Conservation (phyloP, 306 rosid species). For the Cyamopsis tetragonoloba region DNA sequence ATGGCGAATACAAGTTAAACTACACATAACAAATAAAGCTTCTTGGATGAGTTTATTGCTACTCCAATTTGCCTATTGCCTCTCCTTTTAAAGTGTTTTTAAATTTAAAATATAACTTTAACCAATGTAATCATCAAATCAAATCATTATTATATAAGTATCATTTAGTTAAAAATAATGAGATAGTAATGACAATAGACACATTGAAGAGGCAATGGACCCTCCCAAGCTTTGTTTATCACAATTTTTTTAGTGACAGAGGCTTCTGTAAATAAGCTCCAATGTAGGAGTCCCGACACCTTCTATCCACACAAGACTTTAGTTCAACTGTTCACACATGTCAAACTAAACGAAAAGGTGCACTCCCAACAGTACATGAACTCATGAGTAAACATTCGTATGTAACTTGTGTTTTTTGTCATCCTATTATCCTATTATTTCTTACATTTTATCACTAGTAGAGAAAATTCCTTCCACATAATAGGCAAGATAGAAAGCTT, state of each 20-base stretch:
- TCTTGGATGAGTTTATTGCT: too few relatives aligned
- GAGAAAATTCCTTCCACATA: neutral
- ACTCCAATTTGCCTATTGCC: too few relatives aligned
- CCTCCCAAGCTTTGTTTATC: too few relatives aligned
- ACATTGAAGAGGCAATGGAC: too few relatives aligned
- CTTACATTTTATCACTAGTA: neutral
- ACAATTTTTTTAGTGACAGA: neutral
- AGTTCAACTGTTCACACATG: neutral
- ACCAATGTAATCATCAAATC: too few relatives aligned
- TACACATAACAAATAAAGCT: neutral
- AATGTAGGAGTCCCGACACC: neutral
- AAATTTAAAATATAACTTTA: too few relatives aligned
- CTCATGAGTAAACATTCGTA: neutral
- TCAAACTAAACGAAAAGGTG: neutral
- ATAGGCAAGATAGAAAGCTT: neutral
- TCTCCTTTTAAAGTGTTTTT: too few relatives aligned
- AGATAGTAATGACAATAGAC: too few relatives aligned
- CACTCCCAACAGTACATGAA: neutral
- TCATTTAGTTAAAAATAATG: too few relatives aligned
- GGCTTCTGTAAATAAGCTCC: neutral
- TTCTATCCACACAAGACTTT: neutral
- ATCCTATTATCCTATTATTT: slow-evolving; percentile 3
- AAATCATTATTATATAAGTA: too few relatives aligned
- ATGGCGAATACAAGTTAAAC: neutral
- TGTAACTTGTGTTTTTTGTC: neutral